Evolutionary conservation across 2,329 filamentous ascomycete genomes (phyloP), one percentile per base, ranked within the genome.

Genomic region (Aureobasidium zeae): DNA sequence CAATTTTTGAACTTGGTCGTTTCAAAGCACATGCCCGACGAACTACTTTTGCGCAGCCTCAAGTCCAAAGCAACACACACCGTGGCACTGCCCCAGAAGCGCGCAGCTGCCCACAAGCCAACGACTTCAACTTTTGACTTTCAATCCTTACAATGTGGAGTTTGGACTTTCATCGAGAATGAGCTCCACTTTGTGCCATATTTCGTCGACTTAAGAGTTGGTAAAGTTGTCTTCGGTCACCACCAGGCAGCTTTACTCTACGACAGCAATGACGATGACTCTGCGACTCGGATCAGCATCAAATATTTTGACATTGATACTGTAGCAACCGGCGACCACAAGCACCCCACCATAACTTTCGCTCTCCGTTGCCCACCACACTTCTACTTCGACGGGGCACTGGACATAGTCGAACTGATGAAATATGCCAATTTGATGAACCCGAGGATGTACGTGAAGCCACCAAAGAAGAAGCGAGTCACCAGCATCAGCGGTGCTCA

Each of bases 141-240:
- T 19, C 49, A 53, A 15, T 55, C 49, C 16, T 52, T 69, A 8
- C 61, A 57, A 9, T 69, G 64, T 47, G 69, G 72, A 4, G 51
- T 63, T 2, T 72, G 68, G 66, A 56, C 57, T 28, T 70, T 68
- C 47, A 48, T 58, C 21, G 44, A 53, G 3, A 49, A 53, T 1
- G 52, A 64, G 9, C 57, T 67, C 8, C 54, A 59, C 4, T 74
- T 71, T 48, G 55, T 62, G 4, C 52, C 61, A 2, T 64, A 71
- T 44, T 63, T 59, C 36, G 51, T 52, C 16, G 55, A 74, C 69
- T 46, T 56, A 55, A 47, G 57, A 46, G 32, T 56, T 30, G 72
- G 67, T 1, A 61, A 46, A 1, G 52, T 66, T 29, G 55, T 56
- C 3, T 59, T 69, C 49, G 54, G 56, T 19, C 37, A 26, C 11